Evolutionary conservation across 2,329 filamentous ascomycete species (phyloP).

Genomic region (Ilyonectria mors-panacis): DNA sequence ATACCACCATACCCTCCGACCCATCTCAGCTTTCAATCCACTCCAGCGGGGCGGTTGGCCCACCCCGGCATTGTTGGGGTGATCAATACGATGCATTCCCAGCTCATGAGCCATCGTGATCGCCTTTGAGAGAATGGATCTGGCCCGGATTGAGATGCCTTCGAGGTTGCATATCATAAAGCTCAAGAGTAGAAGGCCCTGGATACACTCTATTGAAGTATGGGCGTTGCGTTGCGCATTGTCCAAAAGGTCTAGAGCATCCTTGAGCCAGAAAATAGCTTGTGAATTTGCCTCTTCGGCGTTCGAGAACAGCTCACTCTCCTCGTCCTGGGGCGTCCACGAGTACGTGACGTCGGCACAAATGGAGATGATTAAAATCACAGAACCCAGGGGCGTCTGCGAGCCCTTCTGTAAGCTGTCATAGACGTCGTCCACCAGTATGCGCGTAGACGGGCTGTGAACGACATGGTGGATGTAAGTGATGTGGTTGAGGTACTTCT

Average conservation of each 20-base stretch:
- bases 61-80: conserved; percentile 41
- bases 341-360: conserved; percentile 51
- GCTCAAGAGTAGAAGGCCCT: conserved; percentile 54
- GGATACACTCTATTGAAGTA: conserved; percentile 52
- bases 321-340: conserved; percentile 48
- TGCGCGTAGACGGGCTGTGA: conserved; percentile 48
- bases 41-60: conserved; percentile 41
- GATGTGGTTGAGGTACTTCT: conserved; percentile 50
- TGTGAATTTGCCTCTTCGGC: conserved; percentile 46
- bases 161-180: conserved; percentile 55
- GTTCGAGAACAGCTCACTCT: conserved; percentile 40
- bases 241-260: conserved; percentile 52
- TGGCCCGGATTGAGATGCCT: conserved; percentile 19
- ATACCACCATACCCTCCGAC: conserved; percentile 62
- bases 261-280: conserved; percentile 50
- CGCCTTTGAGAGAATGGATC: conserved; percentile 13
- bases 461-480: conserved; percentile 53
- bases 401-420: conserved; percentile 46
- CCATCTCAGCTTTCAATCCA: conserved; percentile 54
- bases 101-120: conserved; percentile 38
- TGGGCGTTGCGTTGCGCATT: conserved; percentile 46
- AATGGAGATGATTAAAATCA: conserved; percentile 50
- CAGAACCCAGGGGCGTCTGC: conserved; percentile 42
- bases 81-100: conserved; percentile 56
- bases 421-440: conserved; percentile 51